Percentiles rank a stretch among this genome's conserved stretches.
These are phyloP conservation scores for Phytophthora ramorum DNA, from an alignment of 352 stramenopile genomes.

Conservation along the genomic window DNA sequence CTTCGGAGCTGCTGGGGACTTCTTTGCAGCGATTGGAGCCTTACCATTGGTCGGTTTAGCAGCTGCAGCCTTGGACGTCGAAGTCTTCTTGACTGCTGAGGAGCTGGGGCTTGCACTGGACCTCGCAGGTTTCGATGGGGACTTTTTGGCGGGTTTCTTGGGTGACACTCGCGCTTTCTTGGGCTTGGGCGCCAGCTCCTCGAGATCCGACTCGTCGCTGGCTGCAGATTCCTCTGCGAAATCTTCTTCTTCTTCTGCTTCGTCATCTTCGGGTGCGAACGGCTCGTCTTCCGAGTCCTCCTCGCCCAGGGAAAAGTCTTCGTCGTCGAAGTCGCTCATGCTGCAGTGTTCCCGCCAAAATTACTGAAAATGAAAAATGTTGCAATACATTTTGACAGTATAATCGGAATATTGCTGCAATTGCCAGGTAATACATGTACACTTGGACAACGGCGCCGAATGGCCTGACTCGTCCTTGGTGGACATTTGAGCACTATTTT, in stretches of 20 bases:
- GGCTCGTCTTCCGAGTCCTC: slow-evolving; percentile 50
- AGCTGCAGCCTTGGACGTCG: slow-evolving; percentile 13
- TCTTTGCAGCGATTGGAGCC: slow-evolving; percentile 13
- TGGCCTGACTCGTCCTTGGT: too few relatives aligned
- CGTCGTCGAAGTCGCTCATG: slow-evolving; percentile 48
- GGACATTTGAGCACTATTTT: too few relatives aligned
- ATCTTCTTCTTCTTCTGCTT: slow-evolving; percentile 39
- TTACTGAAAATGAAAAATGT: too few relatives aligned
- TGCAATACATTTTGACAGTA: too few relatives aligned
- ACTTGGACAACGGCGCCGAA: too few relatives aligned
- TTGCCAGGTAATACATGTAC: too few relatives aligned
- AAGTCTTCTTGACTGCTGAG: slow-evolving; percentile 11
- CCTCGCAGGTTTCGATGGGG: slow-evolving; percentile 1
- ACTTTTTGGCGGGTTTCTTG: slow-evolving; percentile 29
- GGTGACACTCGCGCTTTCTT: slow-evolving; percentile 35
- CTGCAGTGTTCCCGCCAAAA: slow-evolving; percentile 1
- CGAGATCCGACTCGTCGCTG: slow-evolving; percentile 55
- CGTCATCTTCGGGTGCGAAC: slow-evolving; percentile 37
- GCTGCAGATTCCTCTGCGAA: slow-evolving; percentile 29
- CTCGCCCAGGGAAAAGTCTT: slow-evolving; percentile 72
- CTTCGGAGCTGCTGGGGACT: slow-evolving; percentile 29
- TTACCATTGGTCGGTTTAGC: slow-evolving; percentile 7
- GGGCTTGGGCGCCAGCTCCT: slow-evolving; percentile 30
- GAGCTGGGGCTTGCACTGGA: slow-evolving; percentile 1
- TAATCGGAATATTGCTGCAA: too few relatives aligned